A percentile compares a stretch with the other conserved stretches of the same genome.
Evolutionary conservation across 192 early-diverging fungal species (phyloP).

Genomic region (Backusella mclennaniae): DNA sequence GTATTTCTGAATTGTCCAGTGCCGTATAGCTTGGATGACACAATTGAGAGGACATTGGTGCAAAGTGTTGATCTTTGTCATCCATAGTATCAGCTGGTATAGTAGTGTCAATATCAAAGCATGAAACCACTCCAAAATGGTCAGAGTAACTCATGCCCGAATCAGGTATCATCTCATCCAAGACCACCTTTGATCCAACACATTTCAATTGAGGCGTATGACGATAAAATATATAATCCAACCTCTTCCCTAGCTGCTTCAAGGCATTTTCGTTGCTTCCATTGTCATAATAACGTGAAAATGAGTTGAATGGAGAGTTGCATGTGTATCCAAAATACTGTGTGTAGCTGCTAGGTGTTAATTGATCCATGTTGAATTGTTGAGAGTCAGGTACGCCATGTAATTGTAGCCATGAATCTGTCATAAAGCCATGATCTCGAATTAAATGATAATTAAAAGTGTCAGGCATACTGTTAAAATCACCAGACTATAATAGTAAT

Average conservation of each 20-base stretch:
- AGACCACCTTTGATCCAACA: constrained; percentile 26
- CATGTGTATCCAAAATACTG: constrained; percentile 43
- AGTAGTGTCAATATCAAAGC: constrained; percentile 23
- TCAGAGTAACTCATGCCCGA: constrained; percentile 40
- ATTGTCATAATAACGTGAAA: constrained; percentile 27
- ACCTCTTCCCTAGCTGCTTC: constrained; percentile 32
- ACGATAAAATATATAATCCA: constrained; percentile 52
- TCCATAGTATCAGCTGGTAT: not conserved
- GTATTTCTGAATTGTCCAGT: not conserved
- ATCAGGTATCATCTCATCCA: constrained; percentile 36
- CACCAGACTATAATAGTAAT: constrained; percentile 41
- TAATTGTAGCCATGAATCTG: constrained; percentile 47
- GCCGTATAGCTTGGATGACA: not conserved
- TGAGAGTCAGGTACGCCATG: constrained; percentile 18
- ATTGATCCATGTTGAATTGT: not conserved
- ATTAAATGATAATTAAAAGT: constrained; percentile 43
- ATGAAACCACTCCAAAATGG: constrained; percentile 53
- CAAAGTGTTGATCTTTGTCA: not conserved
- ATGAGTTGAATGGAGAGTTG: constrained; percentile 52
- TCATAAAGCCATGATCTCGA: constrained; percentile 44
- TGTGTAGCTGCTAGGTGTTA: not conserved
- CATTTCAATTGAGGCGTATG: constrained; percentile 42
- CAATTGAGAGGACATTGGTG: not conserved
- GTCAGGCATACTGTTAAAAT: constrained; percentile 50
- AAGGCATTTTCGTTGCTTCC: constrained; percentile 28